Percentiles rank a stretch among this genome's conserved stretches.
phyloP scores from a whole-genome alignment of 2,329 filamentous ascomycete species.

The Aurifilum marmelostoma region DNA sequence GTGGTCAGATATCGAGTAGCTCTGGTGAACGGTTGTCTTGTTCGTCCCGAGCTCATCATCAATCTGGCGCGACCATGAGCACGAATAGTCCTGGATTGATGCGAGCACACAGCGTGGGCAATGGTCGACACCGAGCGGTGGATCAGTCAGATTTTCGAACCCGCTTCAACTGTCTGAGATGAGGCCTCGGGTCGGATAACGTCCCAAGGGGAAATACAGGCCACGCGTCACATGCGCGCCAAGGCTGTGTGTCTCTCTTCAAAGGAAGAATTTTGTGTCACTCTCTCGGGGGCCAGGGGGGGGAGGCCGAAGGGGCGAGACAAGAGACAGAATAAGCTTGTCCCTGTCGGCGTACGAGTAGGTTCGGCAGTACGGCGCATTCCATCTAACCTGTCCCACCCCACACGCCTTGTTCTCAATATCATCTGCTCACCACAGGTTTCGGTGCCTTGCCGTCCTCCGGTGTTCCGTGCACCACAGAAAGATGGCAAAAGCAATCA shows the following conservation, averaged over 20 bases:
- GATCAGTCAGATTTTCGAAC: neutral
- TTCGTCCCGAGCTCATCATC: neutral
- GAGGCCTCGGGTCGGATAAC: neutral
- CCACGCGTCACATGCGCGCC: slow-evolving; percentile 21
- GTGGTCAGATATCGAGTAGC: neutral
- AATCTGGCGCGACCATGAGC: neutral
- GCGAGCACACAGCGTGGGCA: neutral
- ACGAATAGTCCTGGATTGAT: neutral
- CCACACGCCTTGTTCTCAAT: neutral
- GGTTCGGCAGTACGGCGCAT: neutral
- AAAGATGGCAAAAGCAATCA: neutral
- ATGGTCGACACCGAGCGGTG: neutral
- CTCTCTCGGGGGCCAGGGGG: neutral
- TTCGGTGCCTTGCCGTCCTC: neutral
- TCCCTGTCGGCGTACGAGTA: neutral
- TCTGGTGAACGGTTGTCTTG: neutral
- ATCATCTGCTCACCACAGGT: neutral
- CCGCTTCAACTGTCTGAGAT: neutral
- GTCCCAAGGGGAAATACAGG: neutral
- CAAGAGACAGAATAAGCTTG: neutral
- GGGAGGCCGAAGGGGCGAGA: neutral
- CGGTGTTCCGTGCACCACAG: neutral
- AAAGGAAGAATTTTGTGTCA: neutral
- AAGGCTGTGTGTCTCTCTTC: slow-evolving; percentile 12
- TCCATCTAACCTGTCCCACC: neutral